phyloP scores from a whole-genome alignment of 148 eudicot genomes.

The Hydrangea macrophylla region DNA sequence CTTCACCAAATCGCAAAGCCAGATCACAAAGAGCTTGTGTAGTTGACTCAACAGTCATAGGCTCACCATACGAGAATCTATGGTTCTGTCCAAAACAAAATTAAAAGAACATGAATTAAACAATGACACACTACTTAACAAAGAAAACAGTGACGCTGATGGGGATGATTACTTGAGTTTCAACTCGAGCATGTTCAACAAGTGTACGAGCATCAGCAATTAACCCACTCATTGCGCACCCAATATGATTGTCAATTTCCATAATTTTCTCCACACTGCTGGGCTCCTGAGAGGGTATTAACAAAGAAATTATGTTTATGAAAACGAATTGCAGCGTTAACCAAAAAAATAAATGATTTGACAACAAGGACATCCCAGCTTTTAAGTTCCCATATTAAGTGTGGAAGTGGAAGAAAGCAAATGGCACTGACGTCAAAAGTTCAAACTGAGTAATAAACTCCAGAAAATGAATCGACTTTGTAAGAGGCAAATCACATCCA shows the following conservation, averaged over 20 bases:
- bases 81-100: constrained; percentile 61
- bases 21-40: constrained; percentile 98
- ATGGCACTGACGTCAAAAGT: background rate
- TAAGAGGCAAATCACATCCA: background rate
- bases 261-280: constrained; percentile 99
- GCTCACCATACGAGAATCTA: constrained; percentile 98
- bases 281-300: constrained; percentile 66
- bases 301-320: background rate
- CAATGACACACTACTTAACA: background rate
- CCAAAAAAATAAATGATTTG: background rate
- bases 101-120: constrained; percentile 1
- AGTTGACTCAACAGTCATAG: constrained; percentile 98
- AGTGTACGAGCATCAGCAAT: constrained; percentile 99
- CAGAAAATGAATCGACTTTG: background rate
- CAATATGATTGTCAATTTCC: constrained; percentile 98
- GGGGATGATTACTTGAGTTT: constrained; percentile 70
- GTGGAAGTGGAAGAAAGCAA: background rate
- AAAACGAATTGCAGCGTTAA: background rate
- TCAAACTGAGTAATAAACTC: background rate
- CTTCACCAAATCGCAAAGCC: constrained; percentile 95
- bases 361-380: background rate
- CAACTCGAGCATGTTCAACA: constrained; percentile 98
- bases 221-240: constrained; percentile 99
- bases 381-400: background rate
- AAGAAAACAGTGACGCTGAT: background rate